phyloP scores from a whole-genome alignment of 2,329 filamentous ascomycete species.

The Beauveria sp. region DNA sequence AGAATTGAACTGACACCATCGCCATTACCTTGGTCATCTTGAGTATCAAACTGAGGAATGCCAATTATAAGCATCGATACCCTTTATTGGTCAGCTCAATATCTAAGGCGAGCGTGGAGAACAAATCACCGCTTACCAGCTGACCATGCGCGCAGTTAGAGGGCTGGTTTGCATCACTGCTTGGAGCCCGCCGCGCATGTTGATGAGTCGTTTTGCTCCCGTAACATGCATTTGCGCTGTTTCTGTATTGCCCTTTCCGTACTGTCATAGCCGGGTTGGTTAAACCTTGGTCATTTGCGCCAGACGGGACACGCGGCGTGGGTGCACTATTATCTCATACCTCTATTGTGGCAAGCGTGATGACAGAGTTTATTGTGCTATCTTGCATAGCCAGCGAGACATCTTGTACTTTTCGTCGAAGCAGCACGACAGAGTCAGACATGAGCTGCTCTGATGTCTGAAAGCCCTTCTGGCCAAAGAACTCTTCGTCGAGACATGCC shows the following conservation, averaged over 20 bases:
- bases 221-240: conserved; percentile 40
- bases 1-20: conserved; percentile 40
- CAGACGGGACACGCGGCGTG: neutral
- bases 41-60: conserved; percentile 43
- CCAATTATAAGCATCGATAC: conserved; percentile 50
- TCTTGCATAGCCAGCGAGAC: conserved; percentile 41
- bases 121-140: conserved; percentile 34
- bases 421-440: conserved; percentile 46
- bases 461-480: conserved; percentile 44
- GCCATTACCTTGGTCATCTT: conserved; percentile 41
- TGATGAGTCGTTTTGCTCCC: conserved; percentile 41
- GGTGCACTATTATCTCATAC: conserved; percentile 25
- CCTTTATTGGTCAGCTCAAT: conserved; percentile 27
- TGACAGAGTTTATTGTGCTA: conserved; percentile 48
- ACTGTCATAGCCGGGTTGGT: conserved; percentile 24
- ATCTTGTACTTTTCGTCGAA: conserved; percentile 42
- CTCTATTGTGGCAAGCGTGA: conserved; percentile 51
- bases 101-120: neutral
- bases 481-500: conserved; percentile 48
- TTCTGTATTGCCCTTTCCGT: conserved; percentile 43
- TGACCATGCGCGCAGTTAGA: conserved; percentile 47
- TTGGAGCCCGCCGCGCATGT: conserved; percentile 43
- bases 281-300: neutral
- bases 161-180: conserved; percentile 40
- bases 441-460: conserved; percentile 47